These are phyloP conservation scores for Eimeria acervulina DNA, from an alignment of 169 alveolate genomes.

Conservation along the genomic window DNA sequence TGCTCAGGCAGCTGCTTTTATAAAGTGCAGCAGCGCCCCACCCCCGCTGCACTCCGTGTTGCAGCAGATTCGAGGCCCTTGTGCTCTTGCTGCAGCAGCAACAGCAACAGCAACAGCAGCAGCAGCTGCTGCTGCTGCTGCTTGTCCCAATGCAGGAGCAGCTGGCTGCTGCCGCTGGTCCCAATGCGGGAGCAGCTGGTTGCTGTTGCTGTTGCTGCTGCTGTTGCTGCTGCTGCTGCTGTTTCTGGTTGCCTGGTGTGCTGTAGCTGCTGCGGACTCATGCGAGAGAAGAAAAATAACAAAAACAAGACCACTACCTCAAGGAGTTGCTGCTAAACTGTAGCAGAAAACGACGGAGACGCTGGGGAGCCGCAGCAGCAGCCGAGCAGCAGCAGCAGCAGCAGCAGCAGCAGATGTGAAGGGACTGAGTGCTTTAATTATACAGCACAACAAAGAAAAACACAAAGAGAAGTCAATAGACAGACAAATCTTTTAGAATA, in stretches of 20 bases:
- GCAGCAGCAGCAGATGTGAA: not conserved
- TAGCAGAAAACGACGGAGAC: not conserved
- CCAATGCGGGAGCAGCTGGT: not conserved
- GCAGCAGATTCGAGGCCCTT: not conserved
- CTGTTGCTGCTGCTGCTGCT: conserved; percentile 9
- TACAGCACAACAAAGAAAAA: not conserved
- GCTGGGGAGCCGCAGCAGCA: not conserved
- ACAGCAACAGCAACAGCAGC: conserved; percentile 13
- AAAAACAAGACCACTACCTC: not conserved
- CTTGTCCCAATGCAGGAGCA: not conserved
- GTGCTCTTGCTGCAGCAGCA: conserved; percentile 39
- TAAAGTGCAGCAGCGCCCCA: not conserved
- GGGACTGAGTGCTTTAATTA: not conserved
- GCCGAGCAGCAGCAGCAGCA: conserved; percentile 17
- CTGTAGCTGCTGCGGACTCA: not conserved
- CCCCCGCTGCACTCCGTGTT: not conserved
- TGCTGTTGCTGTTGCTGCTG: conserved; percentile 27
- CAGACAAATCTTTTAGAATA: not conserved
- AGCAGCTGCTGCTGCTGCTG: conserved; percentile 6
- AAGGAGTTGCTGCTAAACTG: not conserved
- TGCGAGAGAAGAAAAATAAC: not conserved
- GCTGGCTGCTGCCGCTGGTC: not conserved
- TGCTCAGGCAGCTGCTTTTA: not conserved
- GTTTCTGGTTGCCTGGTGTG: not conserved
- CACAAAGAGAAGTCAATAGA: not conserved